These are phyloP conservation scores for Alnus rubra DNA, from an alignment of 306 rosid species.

Conservation along the genomic window DNA sequence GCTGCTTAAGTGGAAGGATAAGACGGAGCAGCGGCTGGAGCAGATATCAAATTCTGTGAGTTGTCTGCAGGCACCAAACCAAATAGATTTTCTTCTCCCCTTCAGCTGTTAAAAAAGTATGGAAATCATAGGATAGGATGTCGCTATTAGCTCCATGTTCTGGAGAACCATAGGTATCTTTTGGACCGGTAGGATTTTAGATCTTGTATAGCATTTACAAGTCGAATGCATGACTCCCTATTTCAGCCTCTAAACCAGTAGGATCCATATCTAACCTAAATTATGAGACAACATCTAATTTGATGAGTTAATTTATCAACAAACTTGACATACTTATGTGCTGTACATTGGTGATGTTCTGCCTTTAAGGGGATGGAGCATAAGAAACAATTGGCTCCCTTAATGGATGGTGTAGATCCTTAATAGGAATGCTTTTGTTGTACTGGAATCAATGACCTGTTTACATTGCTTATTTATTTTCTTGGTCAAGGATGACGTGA, in stretches of 20 bases:
- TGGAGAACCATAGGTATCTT: constrained; percentile 24
- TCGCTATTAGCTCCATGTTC: constrained; percentile 21
- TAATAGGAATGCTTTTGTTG: neutral
- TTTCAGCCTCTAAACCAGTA: constrained; percentile 30
- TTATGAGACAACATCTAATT: constrained; percentile 26
- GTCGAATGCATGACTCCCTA: constrained; percentile 28
- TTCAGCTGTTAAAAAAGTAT: constrained; percentile 18
- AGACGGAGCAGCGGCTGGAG: constrained; percentile 65
- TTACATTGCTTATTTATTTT: neutral
- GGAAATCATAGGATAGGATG: constrained; percentile 40
- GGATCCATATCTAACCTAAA: constrained; percentile 31
- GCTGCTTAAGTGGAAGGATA: constrained; percentile 75
- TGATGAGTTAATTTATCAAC: neutral
- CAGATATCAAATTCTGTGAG: constrained; percentile 59
- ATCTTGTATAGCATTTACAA: constrained; percentile 51
- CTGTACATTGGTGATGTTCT: constrained; percentile 39
- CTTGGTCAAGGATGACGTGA: neutral
- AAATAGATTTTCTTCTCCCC: constrained; percentile 29
- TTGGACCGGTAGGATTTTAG: constrained; percentile 44
- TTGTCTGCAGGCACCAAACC: constrained; percentile 51
- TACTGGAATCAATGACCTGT: constrained; percentile 1
- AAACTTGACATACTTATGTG: neutral
- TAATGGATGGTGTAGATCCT: neutral
- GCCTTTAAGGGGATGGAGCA: constrained; percentile 28
- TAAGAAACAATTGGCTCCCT: constrained; percentile 23